phyloP scores from a whole-genome alignment of 78 protist species.

The Cavenderia fasciculata region DNA sequence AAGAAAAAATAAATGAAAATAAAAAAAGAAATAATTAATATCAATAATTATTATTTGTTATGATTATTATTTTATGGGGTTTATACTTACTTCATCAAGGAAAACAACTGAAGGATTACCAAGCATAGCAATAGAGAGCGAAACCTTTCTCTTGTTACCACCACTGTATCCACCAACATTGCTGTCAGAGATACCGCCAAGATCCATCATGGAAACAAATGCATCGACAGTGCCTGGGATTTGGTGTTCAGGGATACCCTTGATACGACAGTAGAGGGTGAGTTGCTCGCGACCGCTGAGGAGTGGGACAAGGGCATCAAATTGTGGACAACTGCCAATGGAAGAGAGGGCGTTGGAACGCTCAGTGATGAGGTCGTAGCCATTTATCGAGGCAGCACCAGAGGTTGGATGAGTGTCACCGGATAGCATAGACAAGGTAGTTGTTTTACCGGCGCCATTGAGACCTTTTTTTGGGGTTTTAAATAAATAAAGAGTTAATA shows the following conservation, averaged over 20 bases:
- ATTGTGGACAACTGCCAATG: conserved; percentile 44
- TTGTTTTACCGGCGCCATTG: conserved; percentile 97
- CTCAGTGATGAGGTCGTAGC: conserved; percentile 35
- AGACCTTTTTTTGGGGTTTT: too few relatives aligned
- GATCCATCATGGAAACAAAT: conserved; percentile 28
- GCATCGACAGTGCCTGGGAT: conserved; percentile 27
- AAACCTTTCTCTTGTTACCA: conserved; percentile 89
- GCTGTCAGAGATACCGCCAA: conserved; percentile 16
- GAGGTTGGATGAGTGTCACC: conserved; percentile 86
- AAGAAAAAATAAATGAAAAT: conserved; percentile 34
- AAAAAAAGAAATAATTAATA: background rate
- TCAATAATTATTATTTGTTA: background rate
- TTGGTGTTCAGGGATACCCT: conserved; percentile 31
- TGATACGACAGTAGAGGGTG: conserved; percentile 31
- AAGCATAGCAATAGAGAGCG: conserved; percentile 87
- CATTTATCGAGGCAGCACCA: conserved; percentile 87
- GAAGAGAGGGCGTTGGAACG: conserved; percentile 8
- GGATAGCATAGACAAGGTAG: conserved; percentile 89
- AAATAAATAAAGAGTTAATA: too few relatives aligned
- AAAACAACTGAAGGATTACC: conserved; percentile 79
- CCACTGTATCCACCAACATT: conserved; percentile 79
- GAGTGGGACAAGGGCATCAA: conserved; percentile 40
- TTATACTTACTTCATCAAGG: conserved; percentile 16
- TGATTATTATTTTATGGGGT: background rate
- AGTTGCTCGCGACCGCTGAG: conserved; percentile 64